These are phyloP conservation scores for Phanerochaete carnosa DNA, from an alignment of 768 basidiomycete species.

Conservation along the genomic window DNA sequence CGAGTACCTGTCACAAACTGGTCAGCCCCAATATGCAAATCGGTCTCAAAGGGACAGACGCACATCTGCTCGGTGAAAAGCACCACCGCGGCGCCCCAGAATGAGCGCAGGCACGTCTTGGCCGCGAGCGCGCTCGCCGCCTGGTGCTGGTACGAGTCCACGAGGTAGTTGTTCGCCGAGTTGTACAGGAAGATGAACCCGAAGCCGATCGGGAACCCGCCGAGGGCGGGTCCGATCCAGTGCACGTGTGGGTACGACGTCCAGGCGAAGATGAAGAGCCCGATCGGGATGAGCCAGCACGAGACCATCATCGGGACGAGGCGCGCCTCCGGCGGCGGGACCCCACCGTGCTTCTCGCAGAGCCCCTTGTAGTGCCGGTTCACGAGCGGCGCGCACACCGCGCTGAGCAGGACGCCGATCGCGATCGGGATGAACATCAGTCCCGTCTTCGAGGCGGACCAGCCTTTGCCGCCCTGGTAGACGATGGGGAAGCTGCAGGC, in stretches of 20 bases:
- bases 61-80: constrained; percentile 51
- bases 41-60: constrained; percentile 10
- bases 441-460: constrained; percentile 45
- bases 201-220: constrained; percentile 41
- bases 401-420: constrained; percentile 35
- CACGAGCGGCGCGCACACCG: constrained; percentile 5
- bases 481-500: constrained; percentile 40
- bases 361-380: constrained; percentile 14
- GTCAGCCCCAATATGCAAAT: background rate
- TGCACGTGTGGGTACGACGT: constrained; percentile 42
- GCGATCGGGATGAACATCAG: constrained; percentile 48
- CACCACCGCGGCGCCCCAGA: constrained; percentile 46
- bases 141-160: constrained; percentile 42
- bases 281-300: constrained; percentile 56
- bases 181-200: constrained; percentile 64
- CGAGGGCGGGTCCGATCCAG: constrained; percentile 42
- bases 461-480: constrained; percentile 43
- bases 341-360: constrained; percentile 35
- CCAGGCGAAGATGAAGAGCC: constrained; percentile 50
- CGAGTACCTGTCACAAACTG: background rate
- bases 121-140: constrained; percentile 59
- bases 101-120: constrained; percentile 47
- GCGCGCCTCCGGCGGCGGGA: constrained; percentile 44
- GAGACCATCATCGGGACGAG: constrained; percentile 58
- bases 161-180: constrained; percentile 56